These are phyloP conservation scores for Kazachstania psychrophila DNA, from an alignment of 805 yeast species.

Conservation along the genomic window DNA sequence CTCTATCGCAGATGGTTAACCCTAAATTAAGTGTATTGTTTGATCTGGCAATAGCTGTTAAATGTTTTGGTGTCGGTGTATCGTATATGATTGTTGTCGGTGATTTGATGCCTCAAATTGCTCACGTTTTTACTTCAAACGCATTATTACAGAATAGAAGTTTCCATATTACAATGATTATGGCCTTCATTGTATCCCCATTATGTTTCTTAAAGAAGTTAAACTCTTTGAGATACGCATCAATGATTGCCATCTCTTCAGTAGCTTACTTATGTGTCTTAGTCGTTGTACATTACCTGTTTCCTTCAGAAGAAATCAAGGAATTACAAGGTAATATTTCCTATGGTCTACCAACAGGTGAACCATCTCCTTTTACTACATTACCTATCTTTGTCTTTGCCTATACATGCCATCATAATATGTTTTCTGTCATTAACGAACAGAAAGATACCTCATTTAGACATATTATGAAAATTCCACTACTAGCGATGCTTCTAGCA, in stretches of 20 bases:
- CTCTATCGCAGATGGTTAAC: slow-evolving; percentile 49
- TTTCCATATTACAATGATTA: slow-evolving; percentile 54
- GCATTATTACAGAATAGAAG: slow-evolving; percentile 35
- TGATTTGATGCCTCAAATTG: slow-evolving; percentile 56
- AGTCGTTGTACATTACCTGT: slow-evolving; percentile 60
- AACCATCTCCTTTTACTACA: slow-evolving; percentile 49
- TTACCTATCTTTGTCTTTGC: slow-evolving; percentile 93
- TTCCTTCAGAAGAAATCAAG: slow-evolving; percentile 18
- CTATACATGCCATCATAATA: slow-evolving; percentile 92
- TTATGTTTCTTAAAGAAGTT: slow-evolving; percentile 65
- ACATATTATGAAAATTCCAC: slow-evolving; percentile 40
- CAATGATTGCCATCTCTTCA: slow-evolving; percentile 71
- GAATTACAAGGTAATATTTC: slow-evolving; percentile 42
- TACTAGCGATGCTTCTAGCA: slow-evolving; percentile 50
- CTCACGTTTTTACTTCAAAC: slow-evolving; percentile 22
- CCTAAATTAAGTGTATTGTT: slow-evolving; percentile 53
- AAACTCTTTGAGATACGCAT: slow-evolving; percentile 78
- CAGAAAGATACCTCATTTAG: slow-evolving; percentile 45
- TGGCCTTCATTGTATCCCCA: slow-evolving; percentile 37
- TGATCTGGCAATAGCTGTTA: slow-evolving; percentile 60
- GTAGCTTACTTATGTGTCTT: slow-evolving; percentile 68
- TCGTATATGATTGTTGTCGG: slow-evolving; percentile 64
- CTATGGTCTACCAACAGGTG: slow-evolving; percentile 38
- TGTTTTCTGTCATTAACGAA: slow-evolving; percentile 84
- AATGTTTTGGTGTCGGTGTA: slow-evolving; percentile 63